Percentiles rank a stretch among this genome's conserved stretches.
Conservation (phyloP, 192 early-diverging fungal species). For the Podila verticillata region DNA sequence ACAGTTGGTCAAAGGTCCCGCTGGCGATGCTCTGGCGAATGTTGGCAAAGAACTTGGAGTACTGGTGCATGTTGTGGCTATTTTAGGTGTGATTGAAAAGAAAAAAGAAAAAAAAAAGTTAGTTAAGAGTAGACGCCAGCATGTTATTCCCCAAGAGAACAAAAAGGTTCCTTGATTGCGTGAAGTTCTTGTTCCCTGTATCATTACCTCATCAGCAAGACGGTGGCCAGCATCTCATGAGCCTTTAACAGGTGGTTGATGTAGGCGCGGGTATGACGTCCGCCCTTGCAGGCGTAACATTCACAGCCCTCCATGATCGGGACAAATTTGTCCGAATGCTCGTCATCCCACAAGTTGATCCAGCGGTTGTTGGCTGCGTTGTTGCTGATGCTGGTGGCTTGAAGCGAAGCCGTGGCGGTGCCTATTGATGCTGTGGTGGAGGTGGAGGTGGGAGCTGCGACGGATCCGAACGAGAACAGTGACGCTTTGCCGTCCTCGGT, state of each 20-base stretch:
- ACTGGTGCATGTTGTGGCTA: conserved; percentile 54
- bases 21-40: conserved; percentile 39
- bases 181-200: not conserved
- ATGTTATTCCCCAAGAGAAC: not conserved
- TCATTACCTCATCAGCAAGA: conserved; percentile 74
- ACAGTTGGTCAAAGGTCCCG: conserved; percentile 32
- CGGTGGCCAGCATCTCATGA: conserved; percentile 81
- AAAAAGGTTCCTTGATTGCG: no score
- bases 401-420: not conserved
- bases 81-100: no score
- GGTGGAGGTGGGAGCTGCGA: not conserved
- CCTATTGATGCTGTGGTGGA: not conserved
- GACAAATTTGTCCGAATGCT: conserved; percentile 65
- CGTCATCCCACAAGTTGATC: conserved; percentile 68
- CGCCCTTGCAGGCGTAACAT: conserved; percentile 71
- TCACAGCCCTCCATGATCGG: conserved; percentile 70
- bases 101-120: not conserved
- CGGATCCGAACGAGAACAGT: conserved; percentile 57
- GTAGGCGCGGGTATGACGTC: conserved; percentile 74
- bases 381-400: not conserved
- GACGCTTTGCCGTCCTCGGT: conserved; percentile 76
- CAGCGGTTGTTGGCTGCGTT: conserved; percentile 21
- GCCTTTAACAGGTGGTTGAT: conserved; percentile 77
- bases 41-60: conserved; percentile 44
- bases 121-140: not conserved